phyloP scores from a whole-genome alignment of 129 eudicot species.

The Centaurea solstitialis region DNA sequence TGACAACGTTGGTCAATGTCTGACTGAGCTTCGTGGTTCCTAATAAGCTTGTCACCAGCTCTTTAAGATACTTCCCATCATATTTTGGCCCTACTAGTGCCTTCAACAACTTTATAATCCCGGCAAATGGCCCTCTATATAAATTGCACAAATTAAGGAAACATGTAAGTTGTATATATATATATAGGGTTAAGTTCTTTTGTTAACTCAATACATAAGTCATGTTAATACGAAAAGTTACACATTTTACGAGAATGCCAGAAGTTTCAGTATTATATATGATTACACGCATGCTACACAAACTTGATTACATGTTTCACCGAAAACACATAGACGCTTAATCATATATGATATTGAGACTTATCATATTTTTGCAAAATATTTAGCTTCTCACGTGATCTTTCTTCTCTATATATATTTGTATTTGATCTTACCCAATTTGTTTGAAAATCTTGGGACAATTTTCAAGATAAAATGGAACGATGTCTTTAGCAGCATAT shows the following conservation, averaged over 20 bases:
- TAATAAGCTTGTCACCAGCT: conserved; percentile 2
- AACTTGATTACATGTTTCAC: too few relatives aligned
- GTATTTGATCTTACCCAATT: conserved; percentile 13
- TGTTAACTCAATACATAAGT: too few relatives aligned
- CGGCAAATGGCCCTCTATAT: conserved; percentile 33
- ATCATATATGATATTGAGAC: too few relatives aligned
- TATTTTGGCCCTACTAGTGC: conserved; percentile 39
- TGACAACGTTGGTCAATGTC: conserved; percentile 54
- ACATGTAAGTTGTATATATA: background rate
- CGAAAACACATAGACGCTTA: too few relatives aligned
- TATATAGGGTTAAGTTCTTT: too few relatives aligned
- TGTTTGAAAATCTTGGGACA: conserved; percentile 31
- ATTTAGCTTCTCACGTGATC: background rate
- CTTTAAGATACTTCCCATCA: conserved; percentile 43
- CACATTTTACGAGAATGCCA: too few relatives aligned
- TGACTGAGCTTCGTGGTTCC: conserved; percentile 33
- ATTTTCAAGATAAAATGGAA: conserved; percentile 30
- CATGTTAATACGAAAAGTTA: too few relatives aligned
- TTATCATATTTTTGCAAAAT: too few relatives aligned
- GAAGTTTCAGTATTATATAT: too few relatives aligned
- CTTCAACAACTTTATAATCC: conserved; percentile 18
- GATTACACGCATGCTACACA: too few relatives aligned
- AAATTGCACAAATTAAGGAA: background rate
- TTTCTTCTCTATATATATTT: background rate
- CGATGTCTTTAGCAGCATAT: conserved; percentile 38